Evolutionary conservation across 345 rosid genomes (phyloP), one percentile per base, ranked within the genome.

Genomic region (Microthlaspi erraticum): DNA sequence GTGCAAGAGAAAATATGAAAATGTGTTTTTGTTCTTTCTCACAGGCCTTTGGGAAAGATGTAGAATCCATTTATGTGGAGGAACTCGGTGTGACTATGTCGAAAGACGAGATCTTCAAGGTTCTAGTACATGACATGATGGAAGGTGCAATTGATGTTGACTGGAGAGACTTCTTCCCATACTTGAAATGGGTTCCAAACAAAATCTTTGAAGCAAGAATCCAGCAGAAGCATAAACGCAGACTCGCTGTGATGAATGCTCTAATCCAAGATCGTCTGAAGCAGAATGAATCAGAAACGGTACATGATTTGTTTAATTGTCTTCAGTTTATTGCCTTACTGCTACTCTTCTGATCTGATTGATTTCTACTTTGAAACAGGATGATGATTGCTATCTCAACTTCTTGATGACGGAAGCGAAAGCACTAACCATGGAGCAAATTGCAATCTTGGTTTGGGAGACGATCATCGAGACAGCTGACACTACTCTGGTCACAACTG

Each of bases 161-260:
- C 51, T 91, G 97, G 96, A 85, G 97, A 65, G 99, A 91, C 72
- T 94, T 91, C 87, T 94, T 94, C 79, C 96, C 97, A 0, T 89
- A 86, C 77, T 52, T 91, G 50, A 78, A 70, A 78, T 94, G 98
- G 97, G 31, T 91, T 74, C 97, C 99, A 0, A 91, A 83, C 63
- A 80, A 68, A 53, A 74, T 77, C 43, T 75, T 81, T 5, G 95
- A 91, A 61, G 36, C 34, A 43, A 88, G 79, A 69, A 82, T 91
- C 49, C 77, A 83, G 14, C 70, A 63, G 41, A 55, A 82, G 74
- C 74, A 83, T 76, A 64, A 51, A 19, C 78, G 82, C 31, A 83
- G 95, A 83, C 79, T 83, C 14, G 86, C 83, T 0, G 81, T 93
- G 74, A 86, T 88, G 87, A 79, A 77, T 68, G 91, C 96, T 37